Conservation (phyloP, 2,329 filamentous ascomycete species). For the Fusarium nanum region DNA sequence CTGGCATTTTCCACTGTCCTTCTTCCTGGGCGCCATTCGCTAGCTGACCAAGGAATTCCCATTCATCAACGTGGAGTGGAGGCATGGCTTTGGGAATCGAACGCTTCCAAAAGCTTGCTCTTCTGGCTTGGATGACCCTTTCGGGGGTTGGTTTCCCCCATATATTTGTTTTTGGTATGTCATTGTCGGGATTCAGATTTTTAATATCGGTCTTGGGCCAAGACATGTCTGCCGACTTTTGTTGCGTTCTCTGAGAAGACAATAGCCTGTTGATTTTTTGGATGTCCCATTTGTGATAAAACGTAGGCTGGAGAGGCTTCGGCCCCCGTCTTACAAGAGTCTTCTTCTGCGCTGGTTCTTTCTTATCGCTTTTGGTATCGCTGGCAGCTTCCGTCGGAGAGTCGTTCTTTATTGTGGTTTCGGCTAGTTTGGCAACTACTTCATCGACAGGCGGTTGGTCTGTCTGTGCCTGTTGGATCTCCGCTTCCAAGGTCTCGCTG, state of each 20-base stretch:
- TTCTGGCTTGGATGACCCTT: conserved; percentile 56
- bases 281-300: conserved; percentile 64
- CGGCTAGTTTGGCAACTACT: background rate
- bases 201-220: conserved; percentile 48
- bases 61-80: conserved; percentile 66
- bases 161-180: conserved; percentile 57
- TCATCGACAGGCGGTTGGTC: background rate
- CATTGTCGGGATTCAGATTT: conserved; percentile 49
- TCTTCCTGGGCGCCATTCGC: conserved; percentile 55
- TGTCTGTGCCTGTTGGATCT: conserved; percentile 32
- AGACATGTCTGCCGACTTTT: conserved; percentile 39
- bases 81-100: conserved; percentile 62
- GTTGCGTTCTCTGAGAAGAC: conserved; percentile 55
- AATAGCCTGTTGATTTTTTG: conserved; percentile 58
- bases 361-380: background rate
- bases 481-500: conserved; percentile 55
- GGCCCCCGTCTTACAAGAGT: conserved; percentile 1
- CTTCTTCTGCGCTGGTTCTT: background rate
- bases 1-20: conserved; percentile 54
- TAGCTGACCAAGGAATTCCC: conserved; percentile 64
- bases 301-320: conserved; percentile 39
- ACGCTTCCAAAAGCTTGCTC: conserved; percentile 61
- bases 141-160: conserved; percentile 61
- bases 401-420: background rate
- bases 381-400: background rate